Evolutionary conservation across 2,329 filamentous ascomycete genomes (phyloP).

Genomic region (Sporothrix inflata): DNA sequence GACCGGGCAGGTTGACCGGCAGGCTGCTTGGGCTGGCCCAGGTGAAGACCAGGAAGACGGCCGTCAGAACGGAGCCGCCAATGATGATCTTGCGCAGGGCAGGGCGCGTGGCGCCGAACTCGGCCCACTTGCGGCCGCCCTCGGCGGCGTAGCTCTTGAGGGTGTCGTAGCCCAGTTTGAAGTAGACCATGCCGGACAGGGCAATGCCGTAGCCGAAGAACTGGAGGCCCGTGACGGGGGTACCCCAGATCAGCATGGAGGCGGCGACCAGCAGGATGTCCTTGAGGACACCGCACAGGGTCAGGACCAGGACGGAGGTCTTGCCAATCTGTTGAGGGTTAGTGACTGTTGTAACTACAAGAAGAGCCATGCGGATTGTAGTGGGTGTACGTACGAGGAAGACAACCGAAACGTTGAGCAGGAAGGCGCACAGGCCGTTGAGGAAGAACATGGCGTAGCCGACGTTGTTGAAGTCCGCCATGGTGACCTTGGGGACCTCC

Average conservation of each 20-base stretch:
- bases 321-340: slow-evolving; percentile 70
- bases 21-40: slow-evolving; percentile 31
- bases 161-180: slow-evolving; percentile 83
- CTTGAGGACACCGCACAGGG: slow-evolving; percentile 85
- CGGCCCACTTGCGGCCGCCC: slow-evolving; percentile 77
- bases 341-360: background rate
- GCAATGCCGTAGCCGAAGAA: slow-evolving; percentile 84
- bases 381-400: slow-evolving; percentile 68
- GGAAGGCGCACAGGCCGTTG: slow-evolving; percentile 78
- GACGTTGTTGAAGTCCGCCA: slow-evolving; percentile 73
- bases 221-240: slow-evolving; percentile 73
- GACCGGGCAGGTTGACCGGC: slow-evolving; percentile 23
- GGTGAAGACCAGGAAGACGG: slow-evolving; percentile 71
- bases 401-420: slow-evolving; percentile 83
- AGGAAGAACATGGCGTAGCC: slow-evolving; percentile 72
- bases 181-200: slow-evolving; percentile 77
- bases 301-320: slow-evolving; percentile 83
- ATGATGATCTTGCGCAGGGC: slow-evolving; percentile 77
- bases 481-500: slow-evolving; percentile 70
- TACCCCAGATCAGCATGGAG: slow-evolving; percentile 81
- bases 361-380: no score
- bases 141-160: slow-evolving; percentile 78
- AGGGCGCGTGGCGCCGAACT: slow-evolving; percentile 79
- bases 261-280: slow-evolving; percentile 80
- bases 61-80: slow-evolving; percentile 63